These are phyloP conservation scores for Naganishia sp. DNA, from an alignment of 1,284 basidiomycete genomes.

Conservation along the genomic window DNA sequence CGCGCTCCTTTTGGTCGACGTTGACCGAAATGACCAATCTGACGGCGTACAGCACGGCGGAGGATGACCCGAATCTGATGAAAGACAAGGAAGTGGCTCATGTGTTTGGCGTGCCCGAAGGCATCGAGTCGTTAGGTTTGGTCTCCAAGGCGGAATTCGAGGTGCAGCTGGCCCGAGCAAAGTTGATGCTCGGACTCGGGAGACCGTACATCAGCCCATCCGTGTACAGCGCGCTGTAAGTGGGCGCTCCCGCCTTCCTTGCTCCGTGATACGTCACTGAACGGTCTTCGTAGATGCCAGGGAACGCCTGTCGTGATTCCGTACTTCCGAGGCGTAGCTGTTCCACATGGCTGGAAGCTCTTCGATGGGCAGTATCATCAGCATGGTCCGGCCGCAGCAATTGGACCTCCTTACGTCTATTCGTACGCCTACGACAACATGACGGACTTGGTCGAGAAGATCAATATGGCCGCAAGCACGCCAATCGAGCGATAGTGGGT, in stretches of 20 bases:
- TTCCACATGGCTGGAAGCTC: slow-evolving; percentile 41
- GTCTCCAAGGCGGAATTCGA: slow-evolving; percentile 41
- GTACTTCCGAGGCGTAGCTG: slow-evolving; percentile 37
- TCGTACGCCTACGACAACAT: slow-evolving; percentile 37
- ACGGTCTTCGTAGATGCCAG: slow-evolving; percentile 40
- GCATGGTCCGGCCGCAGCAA: slow-evolving; percentile 44
- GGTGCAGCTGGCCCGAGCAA: slow-evolving; percentile 40
- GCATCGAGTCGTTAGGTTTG: slow-evolving; percentile 37
- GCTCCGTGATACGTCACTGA: not conserved
- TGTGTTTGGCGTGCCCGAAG: slow-evolving; percentile 40
- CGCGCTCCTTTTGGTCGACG: slow-evolving; percentile 38
- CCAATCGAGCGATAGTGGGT: slow-evolving; percentile 35
- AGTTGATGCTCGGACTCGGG: slow-evolving; percentile 48
- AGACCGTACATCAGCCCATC: slow-evolving; percentile 46
- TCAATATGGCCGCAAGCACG: slow-evolving; percentile 26
- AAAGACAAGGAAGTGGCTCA: slow-evolving; percentile 31
- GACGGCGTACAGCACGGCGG: slow-evolving; percentile 41
- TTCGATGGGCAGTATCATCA: slow-evolving; percentile 39
- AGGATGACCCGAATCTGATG: slow-evolving; percentile 33
- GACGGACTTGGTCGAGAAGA: slow-evolving; percentile 30
- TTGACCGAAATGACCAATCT: slow-evolving; percentile 35
- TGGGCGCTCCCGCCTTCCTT: slow-evolving; percentile 4
- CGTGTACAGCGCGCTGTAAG: slow-evolving; percentile 47
- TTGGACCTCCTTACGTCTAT: slow-evolving; percentile 51
- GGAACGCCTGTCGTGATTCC: slow-evolving; percentile 51